These are phyloP conservation scores for Camellia sinensis DNA, from an alignment of 148 eudicot species.

Conservation along the genomic window DNA sequence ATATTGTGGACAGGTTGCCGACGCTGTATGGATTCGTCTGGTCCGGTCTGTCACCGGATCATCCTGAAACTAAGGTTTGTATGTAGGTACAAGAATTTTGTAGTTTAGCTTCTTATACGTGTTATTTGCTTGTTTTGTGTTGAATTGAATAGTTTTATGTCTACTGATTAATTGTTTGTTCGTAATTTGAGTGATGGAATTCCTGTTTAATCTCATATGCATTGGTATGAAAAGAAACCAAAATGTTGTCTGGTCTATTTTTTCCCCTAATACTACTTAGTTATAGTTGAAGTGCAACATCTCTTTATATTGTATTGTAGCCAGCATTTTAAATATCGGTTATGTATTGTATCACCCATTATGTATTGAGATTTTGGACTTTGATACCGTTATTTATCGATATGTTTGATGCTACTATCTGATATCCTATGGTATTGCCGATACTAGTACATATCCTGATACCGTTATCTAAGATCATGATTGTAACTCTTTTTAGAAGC, in stretches of 20 bases:
- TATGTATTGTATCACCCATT: too few relatives aligned
- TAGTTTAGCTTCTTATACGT: not conserved
- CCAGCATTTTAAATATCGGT: too few relatives aligned
- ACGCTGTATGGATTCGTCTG: constrained; percentile 88
- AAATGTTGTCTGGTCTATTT: not conserved
- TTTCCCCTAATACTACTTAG: too few relatives aligned
- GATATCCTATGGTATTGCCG: too few relatives aligned
- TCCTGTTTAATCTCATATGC: not conserved
- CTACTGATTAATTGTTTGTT: not conserved
- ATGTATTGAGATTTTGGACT: too few relatives aligned
- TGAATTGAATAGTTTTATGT: not conserved
- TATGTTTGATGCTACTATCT: too few relatives aligned
- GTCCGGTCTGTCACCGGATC: constrained; percentile 96
- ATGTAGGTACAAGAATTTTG: not conserved
- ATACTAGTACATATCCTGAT: too few relatives aligned
- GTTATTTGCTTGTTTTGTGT: not conserved
- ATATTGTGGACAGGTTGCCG: constrained; percentile 82
- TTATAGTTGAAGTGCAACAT: too few relatives aligned
- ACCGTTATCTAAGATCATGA: too few relatives aligned
- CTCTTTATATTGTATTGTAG: too few relatives aligned
- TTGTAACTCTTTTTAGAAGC: too few relatives aligned
- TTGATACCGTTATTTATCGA: too few relatives aligned
- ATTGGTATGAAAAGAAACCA: not conserved
- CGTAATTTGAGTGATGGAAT: constrained; percentile 12
- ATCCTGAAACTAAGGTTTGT: constrained; percentile 88